phyloP scores from a whole-genome alignment of 2,329 filamentous ascomycete genomes.

The Trichoderma sp. region DNA sequence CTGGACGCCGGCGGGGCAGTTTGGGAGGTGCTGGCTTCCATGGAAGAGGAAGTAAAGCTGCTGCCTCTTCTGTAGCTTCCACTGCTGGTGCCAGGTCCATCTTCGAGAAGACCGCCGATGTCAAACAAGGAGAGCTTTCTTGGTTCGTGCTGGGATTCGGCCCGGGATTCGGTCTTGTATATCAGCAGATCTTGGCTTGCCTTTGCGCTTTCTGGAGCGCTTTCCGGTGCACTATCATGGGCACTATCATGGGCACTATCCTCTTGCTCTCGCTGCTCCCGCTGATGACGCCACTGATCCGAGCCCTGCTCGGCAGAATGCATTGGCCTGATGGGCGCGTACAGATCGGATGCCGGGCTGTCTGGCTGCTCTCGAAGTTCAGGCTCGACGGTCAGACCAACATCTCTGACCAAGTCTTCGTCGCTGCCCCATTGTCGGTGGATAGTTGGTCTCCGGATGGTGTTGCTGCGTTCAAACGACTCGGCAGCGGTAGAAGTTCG shows the following conservation, averaged over 20 bases:
- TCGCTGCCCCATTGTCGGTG: conserved; percentile 82
- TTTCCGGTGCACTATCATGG: background rate
- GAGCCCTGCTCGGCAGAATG: conserved; percentile 40
- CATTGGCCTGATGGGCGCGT: conserved; percentile 41
- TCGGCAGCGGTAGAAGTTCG: conserved; percentile 59
- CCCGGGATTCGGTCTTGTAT: background rate
- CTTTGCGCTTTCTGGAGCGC: conserved; percentile 29
- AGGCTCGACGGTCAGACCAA: conserved; percentile 69
- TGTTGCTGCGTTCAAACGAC: conserved; percentile 56
- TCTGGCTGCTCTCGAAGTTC: conserved; percentile 48
- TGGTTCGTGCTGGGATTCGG: conserved; percentile 27
- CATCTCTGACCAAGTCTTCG: conserved; percentile 79
- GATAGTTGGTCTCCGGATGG: conserved; percentile 50
- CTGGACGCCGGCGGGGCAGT: conserved; percentile 46
- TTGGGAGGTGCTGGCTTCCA: conserved; percentile 43
- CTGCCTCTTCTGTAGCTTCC: conserved; percentile 45
- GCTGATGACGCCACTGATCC: conserved; percentile 37
- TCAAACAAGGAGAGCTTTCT: conserved; percentile 77
- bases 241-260: background rate
- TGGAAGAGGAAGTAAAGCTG: conserved; percentile 42
- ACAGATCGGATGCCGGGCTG: conserved; percentile 34
- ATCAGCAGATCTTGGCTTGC: conserved; percentile 50
- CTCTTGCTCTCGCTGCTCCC: conserved; percentile 40
- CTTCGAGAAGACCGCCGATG: conserved; percentile 73
- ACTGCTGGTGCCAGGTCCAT: conserved; percentile 37